Percentiles rank a stretch among this genome's conserved stretches.
phyloP scores from a whole-genome alignment of 768 basidiomycete genomes.

The Leccinum barrowsii region DNA sequence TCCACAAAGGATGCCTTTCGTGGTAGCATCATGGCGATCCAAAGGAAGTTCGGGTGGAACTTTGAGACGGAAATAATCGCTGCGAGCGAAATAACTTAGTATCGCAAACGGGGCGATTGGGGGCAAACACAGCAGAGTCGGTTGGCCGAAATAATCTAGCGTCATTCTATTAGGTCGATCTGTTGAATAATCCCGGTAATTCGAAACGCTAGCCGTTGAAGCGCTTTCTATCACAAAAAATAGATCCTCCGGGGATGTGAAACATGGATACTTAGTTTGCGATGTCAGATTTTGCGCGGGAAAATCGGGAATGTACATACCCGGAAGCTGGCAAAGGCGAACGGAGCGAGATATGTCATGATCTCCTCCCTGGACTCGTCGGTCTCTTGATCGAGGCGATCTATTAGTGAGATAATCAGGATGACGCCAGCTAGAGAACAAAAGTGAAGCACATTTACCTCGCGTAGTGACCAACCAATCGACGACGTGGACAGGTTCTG shows the following conservation, averaged over 20 bases:
- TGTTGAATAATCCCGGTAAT: constrained; percentile 29
- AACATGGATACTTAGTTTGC: constrained; percentile 35
- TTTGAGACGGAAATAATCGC: constrained; percentile 32
- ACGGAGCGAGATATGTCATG: constrained; percentile 39
- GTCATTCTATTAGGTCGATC: constrained; percentile 28
- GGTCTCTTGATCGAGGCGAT: constrained; percentile 32
- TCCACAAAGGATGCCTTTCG: constrained; percentile 30
- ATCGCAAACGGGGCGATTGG: constrained; percentile 45
- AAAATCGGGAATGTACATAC: constrained; percentile 32
- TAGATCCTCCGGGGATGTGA: constrained; percentile 33
- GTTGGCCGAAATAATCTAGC: constrained; percentile 43
- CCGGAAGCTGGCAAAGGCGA: constrained; percentile 47
- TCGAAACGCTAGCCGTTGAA: constrained; percentile 13
- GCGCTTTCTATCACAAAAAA: constrained; percentile 22
- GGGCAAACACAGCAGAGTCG: constrained; percentile 35
- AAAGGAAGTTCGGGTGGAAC: constrained; percentile 42
- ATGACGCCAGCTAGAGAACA: not conserved
- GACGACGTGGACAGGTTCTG: too few relatives aligned
- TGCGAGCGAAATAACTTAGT: constrained; percentile 44
- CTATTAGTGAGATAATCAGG: constrained; percentile 6
- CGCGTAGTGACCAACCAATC: constrained; percentile 42
- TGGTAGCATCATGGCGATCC: constrained; percentile 34
- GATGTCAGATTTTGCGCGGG: constrained; percentile 7
- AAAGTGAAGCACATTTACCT: constrained; percentile 6
- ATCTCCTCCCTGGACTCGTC: constrained; percentile 31